Conservation (phyloP, 768 basidiomycete genomes). For the Amanita thiersii region DNA sequence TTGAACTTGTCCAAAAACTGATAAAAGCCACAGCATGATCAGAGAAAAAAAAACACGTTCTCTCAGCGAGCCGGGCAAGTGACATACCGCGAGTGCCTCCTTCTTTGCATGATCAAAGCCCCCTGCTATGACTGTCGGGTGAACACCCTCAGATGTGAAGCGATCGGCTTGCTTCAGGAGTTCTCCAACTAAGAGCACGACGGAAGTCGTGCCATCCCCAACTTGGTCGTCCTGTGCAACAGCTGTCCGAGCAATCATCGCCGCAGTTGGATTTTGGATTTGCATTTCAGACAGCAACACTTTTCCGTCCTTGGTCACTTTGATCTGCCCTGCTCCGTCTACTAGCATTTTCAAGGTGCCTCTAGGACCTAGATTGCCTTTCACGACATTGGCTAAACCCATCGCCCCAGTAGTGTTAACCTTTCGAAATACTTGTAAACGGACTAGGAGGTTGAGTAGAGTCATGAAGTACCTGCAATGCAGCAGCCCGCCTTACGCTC, state of each 20-base stretch:
- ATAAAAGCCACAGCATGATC: conserved; percentile 6
- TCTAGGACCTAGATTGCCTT: conserved; percentile 92
- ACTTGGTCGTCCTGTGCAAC: conserved; percentile 99
- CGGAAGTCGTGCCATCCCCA: conserved; percentile 97
- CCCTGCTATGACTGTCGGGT: conserved; percentile 91
- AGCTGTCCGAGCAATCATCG: conserved; percentile 97
- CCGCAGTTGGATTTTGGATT: conserved; percentile 98
- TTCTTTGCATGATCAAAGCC: conserved; percentile 98
- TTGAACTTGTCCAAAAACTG: conserved; percentile 94
- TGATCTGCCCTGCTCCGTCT: conserved; percentile 95
- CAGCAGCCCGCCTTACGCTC: conserved; percentile 83
- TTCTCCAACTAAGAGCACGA: conserved; percentile 92
- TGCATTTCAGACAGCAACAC: conserved; percentile 99
- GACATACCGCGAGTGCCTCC: conserved; percentile 74
- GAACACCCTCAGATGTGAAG: conserved; percentile 96
- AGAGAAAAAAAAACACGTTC: conserved; percentile 7
- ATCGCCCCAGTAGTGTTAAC: conserved; percentile 92
- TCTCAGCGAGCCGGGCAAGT: not conserved
- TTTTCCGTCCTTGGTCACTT: conserved; percentile 99
- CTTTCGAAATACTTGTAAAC: conserved; percentile 27
- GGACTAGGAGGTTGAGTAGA: not conserved
- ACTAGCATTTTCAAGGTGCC: conserved; percentile 99
- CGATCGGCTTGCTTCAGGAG: conserved; percentile 96
- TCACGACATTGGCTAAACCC: conserved; percentile 95
- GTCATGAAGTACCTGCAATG: conserved; percentile 64